Evolutionary conservation across 2,329 filamentous ascomycete species (phyloP).

Genomic region (Penicillium italicum): DNA sequence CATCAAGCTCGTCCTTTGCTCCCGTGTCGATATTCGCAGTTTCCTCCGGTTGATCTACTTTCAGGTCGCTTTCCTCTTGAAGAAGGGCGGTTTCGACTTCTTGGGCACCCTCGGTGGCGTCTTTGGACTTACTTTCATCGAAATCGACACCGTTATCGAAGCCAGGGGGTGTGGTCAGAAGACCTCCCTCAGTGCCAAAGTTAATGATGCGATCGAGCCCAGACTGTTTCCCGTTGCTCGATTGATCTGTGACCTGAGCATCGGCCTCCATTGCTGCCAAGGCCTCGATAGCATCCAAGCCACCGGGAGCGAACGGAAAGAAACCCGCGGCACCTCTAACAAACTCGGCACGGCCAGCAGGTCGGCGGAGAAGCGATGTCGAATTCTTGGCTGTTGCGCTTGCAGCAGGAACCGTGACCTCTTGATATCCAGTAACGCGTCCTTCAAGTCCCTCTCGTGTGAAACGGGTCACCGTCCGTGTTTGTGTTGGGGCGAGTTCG

Average conservation of each 20-base stretch:
- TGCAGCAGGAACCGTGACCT: slow-evolving; percentile 85
- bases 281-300: slow-evolving; percentile 79
- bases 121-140: slow-evolving; percentile 54
- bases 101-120: slow-evolving; percentile 57
- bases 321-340: slow-evolving; percentile 89
- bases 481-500: slow-evolving; percentile 83
- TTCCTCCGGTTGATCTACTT: slow-evolving; percentile 53
- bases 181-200: slow-evolving; percentile 69
- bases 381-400: slow-evolving; percentile 94
- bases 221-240: slow-evolving; percentile 37
- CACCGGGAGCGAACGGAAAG: slow-evolving; percentile 89
- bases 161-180: slow-evolving; percentile 79
- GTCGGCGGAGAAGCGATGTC: slow-evolving; percentile 81
- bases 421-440: slow-evolving; percentile 85
- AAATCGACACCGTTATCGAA: slow-evolving; percentile 75
- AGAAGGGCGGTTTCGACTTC: slow-evolving; percentile 66
- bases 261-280: slow-evolving; percentile 81
- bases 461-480: slow-evolving; percentile 90
- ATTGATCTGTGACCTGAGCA: slow-evolving; percentile 51
- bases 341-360: slow-evolving; percentile 82
- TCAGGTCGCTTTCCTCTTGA: slow-evolving; percentile 39
- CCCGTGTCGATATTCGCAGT: slow-evolving; percentile 32
- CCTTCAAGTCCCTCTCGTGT: slow-evolving; percentile 87
- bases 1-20: slow-evolving; percentile 27
- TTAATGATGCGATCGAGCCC: slow-evolving; percentile 82